These are phyloP conservation scores for Penicillium atrosanguineum DNA, from an alignment of 495 filamentous ascomycete genomes.

Conservation along the genomic window DNA sequence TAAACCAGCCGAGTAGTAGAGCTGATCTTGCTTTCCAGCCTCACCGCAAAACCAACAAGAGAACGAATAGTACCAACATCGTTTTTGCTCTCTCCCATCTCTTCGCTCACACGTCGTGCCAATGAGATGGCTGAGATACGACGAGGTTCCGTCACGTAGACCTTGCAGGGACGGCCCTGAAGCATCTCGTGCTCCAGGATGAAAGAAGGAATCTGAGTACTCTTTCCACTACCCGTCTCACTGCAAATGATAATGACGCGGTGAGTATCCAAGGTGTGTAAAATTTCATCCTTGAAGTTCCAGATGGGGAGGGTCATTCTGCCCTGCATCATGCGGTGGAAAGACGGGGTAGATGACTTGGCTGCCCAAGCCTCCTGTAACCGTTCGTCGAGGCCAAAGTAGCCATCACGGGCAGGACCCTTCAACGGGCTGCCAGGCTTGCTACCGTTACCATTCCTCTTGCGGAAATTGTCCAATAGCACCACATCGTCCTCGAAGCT, in stretches of 20 bases:
- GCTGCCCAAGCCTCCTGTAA: slow-evolving; percentile 67
- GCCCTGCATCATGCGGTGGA: slow-evolving; percentile 47
- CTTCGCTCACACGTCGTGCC: slow-evolving; percentile 87
- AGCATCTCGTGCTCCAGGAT: slow-evolving; percentile 85
- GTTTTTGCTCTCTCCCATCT: slow-evolving; percentile 78
- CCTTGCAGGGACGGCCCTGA: slow-evolving; percentile 76
- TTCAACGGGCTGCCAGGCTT: slow-evolving; percentile 43
- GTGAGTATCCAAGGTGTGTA: slow-evolving; percentile 67
- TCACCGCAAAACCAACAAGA: slow-evolving; percentile 89
- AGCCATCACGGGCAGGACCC: slow-evolving; percentile 34
- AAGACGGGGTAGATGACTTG: slow-evolving; percentile 59
- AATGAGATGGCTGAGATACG: slow-evolving; percentile 94
- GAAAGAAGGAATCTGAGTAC: slow-evolving; percentile 91
- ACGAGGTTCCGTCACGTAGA: slow-evolving; percentile 94
- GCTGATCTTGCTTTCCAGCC: slow-evolving; percentile 82
- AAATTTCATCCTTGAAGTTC: slow-evolving; percentile 72
- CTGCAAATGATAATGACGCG: slow-evolving; percentile 90
- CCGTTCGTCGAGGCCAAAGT: slow-evolving; percentile 40
- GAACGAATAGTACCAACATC: slow-evolving; percentile 81
- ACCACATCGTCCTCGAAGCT: slow-evolving; percentile 68
- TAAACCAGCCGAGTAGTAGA: slow-evolving; percentile 80
- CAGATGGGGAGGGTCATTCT: slow-evolving; percentile 85
- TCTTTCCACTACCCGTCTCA: slow-evolving; percentile 96
- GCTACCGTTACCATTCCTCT: slow-evolving; percentile 56
- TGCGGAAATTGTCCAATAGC: slow-evolving; percentile 62